phyloP scores from a whole-genome alignment of 169 alveolate genomes.

The Eimeria falciformis region DNA sequence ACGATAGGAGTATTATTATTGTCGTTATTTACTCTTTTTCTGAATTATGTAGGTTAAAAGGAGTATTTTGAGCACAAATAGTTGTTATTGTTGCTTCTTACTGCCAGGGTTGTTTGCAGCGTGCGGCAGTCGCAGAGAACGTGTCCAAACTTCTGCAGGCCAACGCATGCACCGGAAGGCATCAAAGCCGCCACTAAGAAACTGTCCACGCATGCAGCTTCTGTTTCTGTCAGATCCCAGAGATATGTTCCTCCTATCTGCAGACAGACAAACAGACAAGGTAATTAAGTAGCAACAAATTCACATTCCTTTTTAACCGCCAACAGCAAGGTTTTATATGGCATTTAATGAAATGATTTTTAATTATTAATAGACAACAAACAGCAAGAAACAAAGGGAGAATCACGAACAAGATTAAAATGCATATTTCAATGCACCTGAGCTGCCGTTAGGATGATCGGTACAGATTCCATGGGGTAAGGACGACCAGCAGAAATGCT shows the following conservation, averaged over 20 bases:
- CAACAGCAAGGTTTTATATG: too few species aligned
- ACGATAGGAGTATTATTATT: too few species aligned
- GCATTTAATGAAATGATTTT: too few species aligned
- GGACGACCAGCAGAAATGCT: constrained; percentile 50
- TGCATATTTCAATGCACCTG: background rate
- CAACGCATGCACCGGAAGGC: constrained; percentile 68
- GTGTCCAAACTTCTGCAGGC: constrained; percentile 57
- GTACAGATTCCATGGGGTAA: constrained; percentile 49
- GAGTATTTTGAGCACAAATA: too few species aligned
- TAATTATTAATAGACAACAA: too few species aligned
- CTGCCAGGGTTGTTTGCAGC: constrained; percentile 34
- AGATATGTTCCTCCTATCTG: constrained; percentile 53
- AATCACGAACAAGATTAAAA: background rate
- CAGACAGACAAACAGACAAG: background rate
- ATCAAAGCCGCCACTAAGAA: constrained; percentile 51
- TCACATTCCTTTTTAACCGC: too few species aligned
- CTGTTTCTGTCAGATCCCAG: constrained; percentile 51
- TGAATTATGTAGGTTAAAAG: too few species aligned
- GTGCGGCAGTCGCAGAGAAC: constrained; percentile 63
- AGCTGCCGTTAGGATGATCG: constrained; percentile 55
- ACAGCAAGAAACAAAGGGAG: background rate
- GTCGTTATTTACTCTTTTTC: too few species aligned
- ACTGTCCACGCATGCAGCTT: constrained; percentile 58
- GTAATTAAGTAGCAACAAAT: too few species aligned
- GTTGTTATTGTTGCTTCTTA: background rate